These are phyloP conservation scores for Vigna radiata DNA, from an alignment of 306 rosid species.

Conservation along the genomic window DNA sequence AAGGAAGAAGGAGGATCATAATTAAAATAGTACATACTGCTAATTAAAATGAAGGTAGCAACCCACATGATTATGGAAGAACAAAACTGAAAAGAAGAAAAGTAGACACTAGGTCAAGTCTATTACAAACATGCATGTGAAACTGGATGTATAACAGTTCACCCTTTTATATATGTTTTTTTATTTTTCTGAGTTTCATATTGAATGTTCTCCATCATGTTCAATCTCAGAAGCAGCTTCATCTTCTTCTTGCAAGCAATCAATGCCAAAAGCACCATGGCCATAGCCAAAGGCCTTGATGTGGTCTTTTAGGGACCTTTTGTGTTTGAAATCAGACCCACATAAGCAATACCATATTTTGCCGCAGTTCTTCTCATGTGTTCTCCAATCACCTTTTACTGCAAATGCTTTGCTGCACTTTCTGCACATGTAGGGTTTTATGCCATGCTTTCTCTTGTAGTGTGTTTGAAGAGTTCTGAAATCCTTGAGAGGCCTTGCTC, in stretches of 20 bases:
- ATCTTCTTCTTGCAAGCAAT: constrained; percentile 62
- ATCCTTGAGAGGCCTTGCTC: constrained; percentile 72
- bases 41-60: constrained; percentile 19
- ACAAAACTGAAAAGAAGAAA: background rate
- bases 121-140: constrained; percentile 20
- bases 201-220: constrained; percentile 52
- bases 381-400: constrained; percentile 83
- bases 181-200: constrained; percentile 27
- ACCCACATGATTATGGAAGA: background rate
- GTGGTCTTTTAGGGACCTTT: constrained; percentile 72
- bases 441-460: constrained; percentile 78
- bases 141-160: background rate
- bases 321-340: constrained; percentile 78
- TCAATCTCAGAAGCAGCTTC: constrained; percentile 61
- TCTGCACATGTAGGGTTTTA: constrained; percentile 68
- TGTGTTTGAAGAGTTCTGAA: constrained; percentile 84
- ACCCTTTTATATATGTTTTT: background rate
- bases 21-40: constrained; percentile 13
- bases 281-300: constrained; percentile 68
- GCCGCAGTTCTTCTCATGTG: constrained; percentile 85
- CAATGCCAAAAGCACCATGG: constrained; percentile 55
- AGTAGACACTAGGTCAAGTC: background rate
- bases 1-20: background rate
- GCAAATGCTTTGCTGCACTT: constrained; percentile 72
- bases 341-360: constrained; percentile 73